Evolutionary conservation across 768 basidiomycete genomes (phyloP), one percentile per base, ranked within the genome.

Genomic region (Calocera cornea): DNA sequence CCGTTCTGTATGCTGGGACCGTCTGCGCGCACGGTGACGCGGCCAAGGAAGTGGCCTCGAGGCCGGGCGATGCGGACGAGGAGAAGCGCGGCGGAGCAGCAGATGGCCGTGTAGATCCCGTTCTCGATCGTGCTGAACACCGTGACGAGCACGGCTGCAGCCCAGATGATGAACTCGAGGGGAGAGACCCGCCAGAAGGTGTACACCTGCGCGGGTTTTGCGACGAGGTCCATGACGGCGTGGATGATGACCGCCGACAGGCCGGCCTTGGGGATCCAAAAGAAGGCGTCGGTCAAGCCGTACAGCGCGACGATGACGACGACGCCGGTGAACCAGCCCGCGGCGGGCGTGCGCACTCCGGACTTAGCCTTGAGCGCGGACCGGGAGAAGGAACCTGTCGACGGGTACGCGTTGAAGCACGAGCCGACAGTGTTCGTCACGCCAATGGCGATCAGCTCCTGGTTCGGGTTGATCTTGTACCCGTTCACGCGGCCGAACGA

Each of bases 321-420:
- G 41, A 95, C 75, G 31, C 91, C 88, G 22, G 92, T 89, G 71
- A 89, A 74, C 68, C 94, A 82, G 67, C 97, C 97, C 12, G 90
- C 93, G 11, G 87, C 82, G 8, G 97, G 97, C 1, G 97, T 98
- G 65, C 95, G 86, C n/a, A 98, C 95, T 60, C 97, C 97, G 0
- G 92, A 95, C 77, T 95, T 97, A 33, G 90, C 86, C 78, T 97
- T 94, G 74, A 99, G 80, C 1, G 97, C 97, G 1, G 94, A 90
- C 19, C 97, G 90, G 41, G 95, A 97, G 83, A 99, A 99, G 0
- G 95, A 97, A 1, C 97, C 97, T 14, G 97, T 99, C 0, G 95
- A 92, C 10, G 97, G 95, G 76, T 97, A 98, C 0, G 94, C 95
- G 65, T 78, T 83, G 76, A 99, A 97, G 71, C 90, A 80, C 17